phyloP scores from a whole-genome alignment of 1,284 basidiomycete genomes.

The Cryptococcus floricola region DNA sequence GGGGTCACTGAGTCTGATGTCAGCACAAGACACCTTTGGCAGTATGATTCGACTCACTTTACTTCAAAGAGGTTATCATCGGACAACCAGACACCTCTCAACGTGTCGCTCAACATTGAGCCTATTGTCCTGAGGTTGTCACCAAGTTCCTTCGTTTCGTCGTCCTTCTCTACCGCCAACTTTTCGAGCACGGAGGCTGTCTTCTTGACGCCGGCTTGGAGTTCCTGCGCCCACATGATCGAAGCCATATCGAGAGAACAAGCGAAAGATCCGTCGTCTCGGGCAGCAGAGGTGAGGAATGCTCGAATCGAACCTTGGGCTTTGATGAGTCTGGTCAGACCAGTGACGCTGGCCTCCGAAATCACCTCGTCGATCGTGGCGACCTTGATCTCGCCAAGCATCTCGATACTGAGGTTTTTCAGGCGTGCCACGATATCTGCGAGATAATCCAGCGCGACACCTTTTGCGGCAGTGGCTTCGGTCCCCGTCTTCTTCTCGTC shows the following conservation, averaged over 20 bases:
- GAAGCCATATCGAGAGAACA: constrained; percentile 32
- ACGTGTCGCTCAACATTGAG: constrained; percentile 17
- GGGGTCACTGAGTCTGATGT: constrained; percentile 27
- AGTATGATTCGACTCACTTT: constrained; percentile 16
- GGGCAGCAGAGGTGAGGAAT: constrained; percentile 25
- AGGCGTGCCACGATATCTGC: constrained; percentile 84
- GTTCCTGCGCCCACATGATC: constrained; percentile 38
- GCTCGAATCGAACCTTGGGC: constrained; percentile 53
- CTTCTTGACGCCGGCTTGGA: constrained; percentile 27
- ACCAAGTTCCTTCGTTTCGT: constrained; percentile 22
- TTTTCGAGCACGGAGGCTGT: constrained; percentile 28
- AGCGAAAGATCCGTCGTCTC: constrained; percentile 38
- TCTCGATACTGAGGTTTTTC: constrained; percentile 52
- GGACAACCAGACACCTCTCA: constrained; percentile 27
- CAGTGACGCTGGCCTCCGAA: constrained; percentile 54
- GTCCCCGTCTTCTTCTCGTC: constrained; percentile 71
- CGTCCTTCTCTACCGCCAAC: constrained; percentile 26
- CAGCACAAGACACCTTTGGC: not conserved
- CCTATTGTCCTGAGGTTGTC: constrained; percentile 24
- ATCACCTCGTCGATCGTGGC: constrained; percentile 71
- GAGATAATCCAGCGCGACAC: constrained; percentile 85
- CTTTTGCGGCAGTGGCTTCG: constrained; percentile 77
- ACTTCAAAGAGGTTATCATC: constrained; percentile 37
- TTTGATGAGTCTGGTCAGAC: constrained; percentile 57
- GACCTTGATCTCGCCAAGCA: constrained; percentile 13